A percentile compares a stretch with the other conserved stretches of the same genome.
These are phyloP conservation scores for Dioszegia aurantiaca DNA, from an alignment of 768 basidiomycete genomes.

Conservation along the genomic window DNA sequence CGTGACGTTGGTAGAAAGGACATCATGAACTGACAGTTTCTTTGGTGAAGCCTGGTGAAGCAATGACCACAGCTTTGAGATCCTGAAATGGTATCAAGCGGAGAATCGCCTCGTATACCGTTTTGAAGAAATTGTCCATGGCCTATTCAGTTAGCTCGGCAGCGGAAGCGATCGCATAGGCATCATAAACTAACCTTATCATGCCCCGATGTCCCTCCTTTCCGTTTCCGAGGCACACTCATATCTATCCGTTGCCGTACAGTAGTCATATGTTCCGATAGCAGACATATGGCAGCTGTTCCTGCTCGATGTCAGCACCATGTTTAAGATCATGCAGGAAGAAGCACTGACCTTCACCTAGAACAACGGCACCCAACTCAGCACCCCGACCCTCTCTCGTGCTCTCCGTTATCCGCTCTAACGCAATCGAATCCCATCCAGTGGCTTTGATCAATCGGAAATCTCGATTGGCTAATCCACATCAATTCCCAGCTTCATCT, in stretches of 20 bases:
- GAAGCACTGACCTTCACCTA: constrained; percentile 70
- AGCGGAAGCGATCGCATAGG: background rate
- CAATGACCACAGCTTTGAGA: constrained; percentile 87
- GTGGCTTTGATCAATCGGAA: constrained; percentile 77
- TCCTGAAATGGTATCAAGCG: constrained; percentile 84
- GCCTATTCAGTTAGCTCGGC: constrained; percentile 55
- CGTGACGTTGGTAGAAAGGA: background rate
- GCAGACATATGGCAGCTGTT: constrained; percentile 84
- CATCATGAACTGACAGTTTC: constrained; percentile 62
- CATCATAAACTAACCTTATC: constrained; percentile 62
- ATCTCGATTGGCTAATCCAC: constrained; percentile 65
- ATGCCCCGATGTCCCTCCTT: constrained; percentile 77
- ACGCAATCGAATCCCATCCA: constrained; percentile 86
- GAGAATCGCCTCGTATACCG: constrained; percentile 78
- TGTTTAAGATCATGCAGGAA: background rate
- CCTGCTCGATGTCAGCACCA: constrained; percentile 54
- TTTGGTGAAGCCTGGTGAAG: constrained; percentile 92
- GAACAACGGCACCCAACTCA: constrained; percentile 92
- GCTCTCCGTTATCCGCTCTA: constrained; percentile 76
- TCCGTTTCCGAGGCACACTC: constrained; percentile 81
- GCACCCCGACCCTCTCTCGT: constrained; percentile 92
- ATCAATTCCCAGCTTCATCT: background rate
- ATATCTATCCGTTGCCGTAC: constrained; percentile 86
- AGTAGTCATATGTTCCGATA: constrained; percentile 95
- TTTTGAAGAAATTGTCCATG: constrained; percentile 73